Percentiles rank a stretch among this genome's conserved stretches.
Conservation (phyloP, 148 eudicot genomes). For the Vaccinium myrtillus region DNA sequence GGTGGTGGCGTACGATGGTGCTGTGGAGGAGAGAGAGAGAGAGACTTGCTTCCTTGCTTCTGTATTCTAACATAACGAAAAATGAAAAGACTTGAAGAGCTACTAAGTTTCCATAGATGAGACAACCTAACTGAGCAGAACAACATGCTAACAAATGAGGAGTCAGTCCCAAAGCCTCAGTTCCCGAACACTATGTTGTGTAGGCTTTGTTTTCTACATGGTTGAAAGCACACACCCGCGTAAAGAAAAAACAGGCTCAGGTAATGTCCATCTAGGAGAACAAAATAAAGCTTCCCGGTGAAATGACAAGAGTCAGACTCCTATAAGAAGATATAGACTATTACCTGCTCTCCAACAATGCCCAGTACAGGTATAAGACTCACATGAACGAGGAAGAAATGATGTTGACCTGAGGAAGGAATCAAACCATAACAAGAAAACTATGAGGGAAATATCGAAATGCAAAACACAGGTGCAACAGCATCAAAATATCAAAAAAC, state of each 20-base stretch:
- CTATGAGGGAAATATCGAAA: background rate
- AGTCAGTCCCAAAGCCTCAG: constrained; percentile 93
- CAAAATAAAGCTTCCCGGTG: constrained; percentile 9
- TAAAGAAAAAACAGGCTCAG: constrained; percentile 1
- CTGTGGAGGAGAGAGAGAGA: no score
- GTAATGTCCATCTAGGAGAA: background rate
- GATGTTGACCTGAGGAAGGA: constrained; percentile 59
- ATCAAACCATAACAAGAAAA: background rate
- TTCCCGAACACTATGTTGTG: constrained; percentile 97
- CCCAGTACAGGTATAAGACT: constrained; percentile 95
- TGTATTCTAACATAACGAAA: constrained; percentile 6
- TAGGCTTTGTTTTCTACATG: constrained; percentile 93
- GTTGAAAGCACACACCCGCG: constrained; percentile 12
- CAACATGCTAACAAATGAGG: constrained; percentile 97
- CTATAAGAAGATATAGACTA: background rate
- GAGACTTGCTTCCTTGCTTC: background rate
- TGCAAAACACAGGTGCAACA: background rate
- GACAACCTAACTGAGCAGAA: constrained; percentile 69
- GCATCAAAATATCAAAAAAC: background rate
- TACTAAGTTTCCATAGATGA: background rate
- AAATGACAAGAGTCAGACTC: background rate
- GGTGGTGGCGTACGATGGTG: no score
- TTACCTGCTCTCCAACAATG: constrained; percentile 98
- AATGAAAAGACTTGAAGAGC: background rate
- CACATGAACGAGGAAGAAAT: constrained; percentile 89